phyloP scores from a whole-genome alignment of 768 basidiomycete genomes.

The Auricularia cornea region DNA sequence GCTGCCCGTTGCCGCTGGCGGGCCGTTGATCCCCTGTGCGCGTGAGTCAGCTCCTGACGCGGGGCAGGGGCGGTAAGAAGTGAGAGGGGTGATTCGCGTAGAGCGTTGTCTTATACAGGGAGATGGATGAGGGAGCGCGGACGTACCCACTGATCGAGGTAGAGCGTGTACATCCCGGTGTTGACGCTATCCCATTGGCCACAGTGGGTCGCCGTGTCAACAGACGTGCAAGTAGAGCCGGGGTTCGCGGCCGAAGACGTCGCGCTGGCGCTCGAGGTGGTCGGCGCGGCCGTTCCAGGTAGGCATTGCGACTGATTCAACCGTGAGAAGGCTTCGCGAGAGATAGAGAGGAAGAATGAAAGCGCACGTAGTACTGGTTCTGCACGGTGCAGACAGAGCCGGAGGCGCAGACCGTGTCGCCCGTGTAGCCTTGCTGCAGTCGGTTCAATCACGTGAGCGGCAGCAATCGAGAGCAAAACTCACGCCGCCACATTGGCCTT shows the following conservation, averaged over 20 bases:
- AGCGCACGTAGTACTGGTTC: not conserved
- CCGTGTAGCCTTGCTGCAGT: not conserved
- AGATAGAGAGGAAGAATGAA: not conserved
- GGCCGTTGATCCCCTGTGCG: slow-evolving; percentile 16
- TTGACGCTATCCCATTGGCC: slow-evolving; percentile 46
- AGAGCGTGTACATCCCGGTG: slow-evolving; percentile 39
- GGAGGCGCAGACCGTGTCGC: not conserved
- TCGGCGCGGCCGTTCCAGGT: not conserved
- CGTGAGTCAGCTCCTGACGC: too few relatives aligned
- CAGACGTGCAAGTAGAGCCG: not conserved
- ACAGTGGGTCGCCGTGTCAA: slow-evolving; percentile 14
- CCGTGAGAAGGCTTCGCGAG: not conserved
- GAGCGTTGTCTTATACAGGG: slow-evolving; percentile 13
- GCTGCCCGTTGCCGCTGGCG: slow-evolving; percentile 24
- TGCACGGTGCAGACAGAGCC: not conserved
- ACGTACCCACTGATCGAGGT: slow-evolving; percentile 41
- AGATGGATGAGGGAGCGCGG: not conserved
- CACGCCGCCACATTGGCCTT: not conserved
- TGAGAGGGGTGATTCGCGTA: too few relatives aligned
- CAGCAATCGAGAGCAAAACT: not conserved
- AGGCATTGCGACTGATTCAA: not conserved
- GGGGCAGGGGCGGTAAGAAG: too few relatives aligned
- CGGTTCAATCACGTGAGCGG: not conserved
- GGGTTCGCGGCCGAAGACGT: not conserved
- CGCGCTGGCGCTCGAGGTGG: not conserved